These are phyloP conservation scores for Mycena pura DNA, from an alignment of 768 basidiomycete species.

Conservation along the genomic window DNA sequence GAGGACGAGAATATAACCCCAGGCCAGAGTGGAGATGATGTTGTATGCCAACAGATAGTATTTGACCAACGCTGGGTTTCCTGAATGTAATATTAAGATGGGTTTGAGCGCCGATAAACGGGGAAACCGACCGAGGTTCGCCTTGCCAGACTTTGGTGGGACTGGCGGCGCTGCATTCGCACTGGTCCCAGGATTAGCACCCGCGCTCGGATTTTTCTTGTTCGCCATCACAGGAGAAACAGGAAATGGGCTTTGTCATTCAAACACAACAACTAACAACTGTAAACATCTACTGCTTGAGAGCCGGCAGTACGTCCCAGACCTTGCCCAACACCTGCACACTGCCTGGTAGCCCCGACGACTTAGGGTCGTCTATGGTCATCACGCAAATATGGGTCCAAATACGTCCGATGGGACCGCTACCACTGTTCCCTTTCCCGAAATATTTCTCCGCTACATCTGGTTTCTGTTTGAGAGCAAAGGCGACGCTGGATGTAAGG, in stretches of 20 bases:
- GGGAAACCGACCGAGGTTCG: constrained; percentile 7
- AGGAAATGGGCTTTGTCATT: neutral
- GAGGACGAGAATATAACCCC: constrained; percentile 71
- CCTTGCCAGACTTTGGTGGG: constrained; percentile 20
- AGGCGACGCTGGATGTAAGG: neutral
- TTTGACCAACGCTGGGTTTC: constrained; percentile 37
- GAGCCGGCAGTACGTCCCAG: constrained; percentile 3
- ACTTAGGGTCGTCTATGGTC: neutral
- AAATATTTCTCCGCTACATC: neutral
- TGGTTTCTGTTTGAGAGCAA: neutral
- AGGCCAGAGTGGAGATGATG: constrained; percentile 71
- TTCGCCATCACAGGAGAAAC: constrained; percentile 18
- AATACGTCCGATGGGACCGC: neutral
- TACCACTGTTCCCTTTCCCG: neutral
- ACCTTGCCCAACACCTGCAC: neutral
- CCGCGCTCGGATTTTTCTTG: constrained; percentile 17
- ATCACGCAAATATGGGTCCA: neutral
- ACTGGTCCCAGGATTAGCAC: neutral
- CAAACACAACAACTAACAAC: too few species aligned
- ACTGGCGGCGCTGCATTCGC: constrained; percentile 18
- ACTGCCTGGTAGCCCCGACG: neutral
- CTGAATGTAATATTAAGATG: constrained; percentile 1
- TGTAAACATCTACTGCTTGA: neutral
- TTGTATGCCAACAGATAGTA: constrained; percentile 85
- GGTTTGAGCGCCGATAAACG: too few species aligned